Conservation (phyloP, 768 basidiomycete genomes). For the Wakefieldia striispora region DNA sequence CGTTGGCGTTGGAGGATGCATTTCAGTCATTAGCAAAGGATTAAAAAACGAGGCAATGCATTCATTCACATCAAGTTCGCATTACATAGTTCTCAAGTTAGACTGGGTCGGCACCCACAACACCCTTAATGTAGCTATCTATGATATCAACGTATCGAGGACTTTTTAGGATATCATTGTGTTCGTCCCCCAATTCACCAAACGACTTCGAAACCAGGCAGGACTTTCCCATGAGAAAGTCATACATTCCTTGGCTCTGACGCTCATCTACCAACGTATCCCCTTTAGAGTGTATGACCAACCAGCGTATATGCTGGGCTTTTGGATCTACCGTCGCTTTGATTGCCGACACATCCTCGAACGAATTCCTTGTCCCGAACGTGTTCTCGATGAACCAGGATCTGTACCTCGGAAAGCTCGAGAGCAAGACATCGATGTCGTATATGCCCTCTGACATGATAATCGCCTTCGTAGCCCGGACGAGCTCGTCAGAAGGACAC, state of each 20-base stretch:
- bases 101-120: slow-evolving; percentile 1
- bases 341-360: slow-evolving; percentile 46
- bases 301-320: slow-evolving; percentile 50
- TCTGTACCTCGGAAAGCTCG: slow-evolving; percentile 64
- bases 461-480: slow-evolving; percentile 50
- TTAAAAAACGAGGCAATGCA: slow-evolving; percentile 6
- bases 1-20: slow-evolving; percentile 58
- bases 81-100: slow-evolving; percentile 1
- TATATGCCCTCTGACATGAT: slow-evolving; percentile 77
- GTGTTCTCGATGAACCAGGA: slow-evolving; percentile 65
- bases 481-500: slow-evolving; percentile 41
- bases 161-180: slow-evolving; percentile 50
- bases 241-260: slow-evolving; percentile 62
- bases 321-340: slow-evolving; percentile 37
- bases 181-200: slow-evolving; percentile 45
- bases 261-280: slow-evolving; percentile 63
- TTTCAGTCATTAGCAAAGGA: slow-evolving; percentile 34
- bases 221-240: slow-evolving; percentile 42
- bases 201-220: slow-evolving; percentile 35
- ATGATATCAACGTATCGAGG: slow-evolving; percentile 47
- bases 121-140: slow-evolving; percentile 36
- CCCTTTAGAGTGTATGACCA: slow-evolving; percentile 70
- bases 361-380: slow-evolving; percentile 55
- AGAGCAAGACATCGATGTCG: slow-evolving; percentile 64
- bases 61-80: not conserved